These are phyloP conservation scores for Cryptococcus amylolentus DNA, from an alignment of 1,284 basidiomycete genomes.

Conservation along the genomic window DNA sequence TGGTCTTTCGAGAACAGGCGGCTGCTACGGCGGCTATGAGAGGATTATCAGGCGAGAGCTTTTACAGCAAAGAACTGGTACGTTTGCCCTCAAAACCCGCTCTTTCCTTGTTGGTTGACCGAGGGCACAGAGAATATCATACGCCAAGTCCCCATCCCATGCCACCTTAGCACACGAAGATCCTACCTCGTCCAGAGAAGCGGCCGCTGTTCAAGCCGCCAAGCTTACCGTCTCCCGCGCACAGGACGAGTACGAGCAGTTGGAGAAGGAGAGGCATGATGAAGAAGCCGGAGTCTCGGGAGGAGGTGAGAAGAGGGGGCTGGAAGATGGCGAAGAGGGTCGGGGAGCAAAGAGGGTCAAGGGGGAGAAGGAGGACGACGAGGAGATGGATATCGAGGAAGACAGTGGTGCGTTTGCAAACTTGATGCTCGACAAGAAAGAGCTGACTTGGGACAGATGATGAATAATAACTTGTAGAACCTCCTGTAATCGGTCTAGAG, in stretches of 20 bases:
- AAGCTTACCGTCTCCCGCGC: conserved; percentile 50
- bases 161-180: conserved; percentile 60
- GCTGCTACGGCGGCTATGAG: conserved; percentile 86
- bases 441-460: not conserved
- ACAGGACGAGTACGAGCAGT: conserved; percentile 52
- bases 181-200: conserved; percentile 62
- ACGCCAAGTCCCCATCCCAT: conserved; percentile 79
- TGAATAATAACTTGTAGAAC: not conserved
- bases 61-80: conserved; percentile 58
- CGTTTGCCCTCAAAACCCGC: conserved; percentile 9
- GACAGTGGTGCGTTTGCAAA: conserved; percentile 38
- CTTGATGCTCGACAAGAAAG: too few species aligned
- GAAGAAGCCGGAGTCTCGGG: conserved; percentile 54
- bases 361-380: conserved; percentile 27
- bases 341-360: conserved; percentile 29
- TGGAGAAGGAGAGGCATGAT: conserved; percentile 62
- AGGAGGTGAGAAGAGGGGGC: conserved; percentile 51
- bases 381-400: conserved; percentile 48
- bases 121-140: conserved; percentile 67
- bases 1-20: conserved; percentile 87
- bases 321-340: conserved; percentile 57
- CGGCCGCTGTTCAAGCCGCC: conserved; percentile 45
- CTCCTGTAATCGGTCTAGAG: not conserved
- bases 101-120: not conserved
- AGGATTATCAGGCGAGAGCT: conserved; percentile 82